Percentiles rank a stretch among this genome's conserved stretches.
Evolutionary conservation across 805 yeast species (phyloP).

Genomic region (Metschnikowia matae): DNA sequence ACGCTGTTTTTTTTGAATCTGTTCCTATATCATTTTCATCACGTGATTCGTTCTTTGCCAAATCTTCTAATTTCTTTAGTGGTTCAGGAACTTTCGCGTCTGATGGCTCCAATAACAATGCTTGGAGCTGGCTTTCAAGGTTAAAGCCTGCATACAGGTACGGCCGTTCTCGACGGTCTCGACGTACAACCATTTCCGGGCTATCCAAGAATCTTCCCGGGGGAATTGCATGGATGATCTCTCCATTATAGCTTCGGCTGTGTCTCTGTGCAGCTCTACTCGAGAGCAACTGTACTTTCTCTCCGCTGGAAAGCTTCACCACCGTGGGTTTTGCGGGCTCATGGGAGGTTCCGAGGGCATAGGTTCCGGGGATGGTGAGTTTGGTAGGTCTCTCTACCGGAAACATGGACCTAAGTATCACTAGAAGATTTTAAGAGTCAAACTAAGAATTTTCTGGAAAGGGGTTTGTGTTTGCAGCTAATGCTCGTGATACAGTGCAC

Average conservation of each 20-base stretch:
- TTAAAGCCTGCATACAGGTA: background rate
- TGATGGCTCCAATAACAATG: background rate
- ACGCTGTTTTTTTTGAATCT: no score
- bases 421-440: no score
- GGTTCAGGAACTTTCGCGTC: no score
- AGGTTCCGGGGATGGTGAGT: constrained; percentile 9
- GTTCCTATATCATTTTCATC: no score
- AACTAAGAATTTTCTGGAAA: no score
- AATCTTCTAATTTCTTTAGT: no score
- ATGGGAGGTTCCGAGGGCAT: background rate
- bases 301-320: constrained; percentile 10
- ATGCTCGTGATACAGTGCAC: background rate
- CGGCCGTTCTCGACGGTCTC: background rate
- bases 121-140: background rate
- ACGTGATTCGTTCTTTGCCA: no score
- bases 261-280: background rate
- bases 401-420: background rate
- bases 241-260: background rate
- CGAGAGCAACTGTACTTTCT: constrained; percentile 8
- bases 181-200: background rate
- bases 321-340: constrained; percentile 4
- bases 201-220: background rate
- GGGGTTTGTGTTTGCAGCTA: background rate
- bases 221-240: background rate
- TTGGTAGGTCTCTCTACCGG: background rate